Evolutionary conservation across 2,329 filamentous ascomycete species (phyloP).

Genomic region (Amphichorda felina): DNA sequence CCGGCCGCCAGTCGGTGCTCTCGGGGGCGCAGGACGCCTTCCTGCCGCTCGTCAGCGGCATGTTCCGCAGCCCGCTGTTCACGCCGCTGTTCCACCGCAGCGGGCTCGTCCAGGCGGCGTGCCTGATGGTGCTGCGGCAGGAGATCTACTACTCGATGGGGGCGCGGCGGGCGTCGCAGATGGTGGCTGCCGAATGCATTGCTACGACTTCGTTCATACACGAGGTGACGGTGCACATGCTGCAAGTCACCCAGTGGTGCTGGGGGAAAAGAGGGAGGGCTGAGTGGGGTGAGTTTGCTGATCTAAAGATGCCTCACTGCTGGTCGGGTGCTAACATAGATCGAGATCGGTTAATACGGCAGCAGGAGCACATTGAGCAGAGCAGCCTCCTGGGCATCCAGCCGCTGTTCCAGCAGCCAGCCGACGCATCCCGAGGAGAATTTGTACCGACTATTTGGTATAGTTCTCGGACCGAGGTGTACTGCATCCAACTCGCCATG

Average conservation of each 20-base stretch:
- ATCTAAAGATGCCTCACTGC: too few relatives aligned
- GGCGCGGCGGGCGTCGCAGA: too few relatives aligned
- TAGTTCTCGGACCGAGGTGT: slow-evolving; percentile 1
- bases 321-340: neutral
- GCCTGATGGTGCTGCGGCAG: slow-evolving; percentile 27
- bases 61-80: slow-evolving; percentile 22
- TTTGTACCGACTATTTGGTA: neutral
- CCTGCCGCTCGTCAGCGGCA: slow-evolving; percentile 25
- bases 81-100: slow-evolving; percentile 19
- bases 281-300: neutral
- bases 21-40: slow-evolving; percentile 19
- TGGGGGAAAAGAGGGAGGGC: neutral
- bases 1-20: too few relatives aligned
- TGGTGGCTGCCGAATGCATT: neutral
- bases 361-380: neutral
- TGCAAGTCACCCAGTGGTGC: neutral
- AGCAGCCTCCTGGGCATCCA: neutral
- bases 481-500: slow-evolving; percentile 1
- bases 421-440: neutral
- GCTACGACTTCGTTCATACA: neutral
- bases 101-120: slow-evolving; percentile 24
- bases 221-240: neutral
- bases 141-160: slow-evolving; percentile 21
- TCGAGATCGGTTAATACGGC: neutral
- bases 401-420: neutral